phyloP scores from a whole-genome alignment of 2,329 filamentous ascomycete species.

The Blastomyces emzantsi region DNA sequence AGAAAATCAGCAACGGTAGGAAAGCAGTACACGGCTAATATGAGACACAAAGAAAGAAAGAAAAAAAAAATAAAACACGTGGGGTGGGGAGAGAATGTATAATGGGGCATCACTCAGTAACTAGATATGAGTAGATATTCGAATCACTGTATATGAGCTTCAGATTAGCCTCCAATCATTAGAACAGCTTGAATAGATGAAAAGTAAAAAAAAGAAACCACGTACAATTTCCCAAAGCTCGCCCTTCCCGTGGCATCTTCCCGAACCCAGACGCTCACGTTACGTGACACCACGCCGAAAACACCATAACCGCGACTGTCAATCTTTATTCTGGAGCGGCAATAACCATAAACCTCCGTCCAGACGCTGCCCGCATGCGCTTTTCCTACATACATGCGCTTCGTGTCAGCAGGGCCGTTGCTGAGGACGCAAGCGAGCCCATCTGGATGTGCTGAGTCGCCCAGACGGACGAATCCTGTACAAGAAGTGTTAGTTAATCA shows the following conservation, averaged over 20 bases:
- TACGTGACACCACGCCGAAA: constrained; percentile 48
- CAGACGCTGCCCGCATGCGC: constrained; percentile 52
- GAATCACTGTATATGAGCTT: not conserved
- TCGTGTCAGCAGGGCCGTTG: constrained; percentile 41
- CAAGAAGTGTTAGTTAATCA: not conserved
- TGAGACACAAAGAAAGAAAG: not conserved
- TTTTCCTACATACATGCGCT: constrained; percentile 55
- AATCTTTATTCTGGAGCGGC: constrained; percentile 48
- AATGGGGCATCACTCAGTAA: not conserved
- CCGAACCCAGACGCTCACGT: constrained; percentile 55
- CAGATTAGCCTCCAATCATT: not conserved
- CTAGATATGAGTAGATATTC: constrained; percentile 1
- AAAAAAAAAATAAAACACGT: not conserved
- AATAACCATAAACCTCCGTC: constrained; percentile 54
- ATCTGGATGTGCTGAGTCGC: constrained; percentile 41
- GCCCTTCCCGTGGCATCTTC: constrained; percentile 45
- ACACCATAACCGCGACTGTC: constrained; percentile 50
- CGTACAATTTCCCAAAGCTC: constrained; percentile 25
- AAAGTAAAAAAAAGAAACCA: not conserved
- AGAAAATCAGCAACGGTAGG: no score
- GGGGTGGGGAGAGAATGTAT: not conserved
- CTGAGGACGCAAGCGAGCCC: constrained; percentile 52
- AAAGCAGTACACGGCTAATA: not conserved
- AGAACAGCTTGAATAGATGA: not conserved
- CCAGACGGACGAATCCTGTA: constrained; percentile 39